Conservation (phyloP, 1,284 basidiomycete species). For the Schizophyllum amplum region DNA sequence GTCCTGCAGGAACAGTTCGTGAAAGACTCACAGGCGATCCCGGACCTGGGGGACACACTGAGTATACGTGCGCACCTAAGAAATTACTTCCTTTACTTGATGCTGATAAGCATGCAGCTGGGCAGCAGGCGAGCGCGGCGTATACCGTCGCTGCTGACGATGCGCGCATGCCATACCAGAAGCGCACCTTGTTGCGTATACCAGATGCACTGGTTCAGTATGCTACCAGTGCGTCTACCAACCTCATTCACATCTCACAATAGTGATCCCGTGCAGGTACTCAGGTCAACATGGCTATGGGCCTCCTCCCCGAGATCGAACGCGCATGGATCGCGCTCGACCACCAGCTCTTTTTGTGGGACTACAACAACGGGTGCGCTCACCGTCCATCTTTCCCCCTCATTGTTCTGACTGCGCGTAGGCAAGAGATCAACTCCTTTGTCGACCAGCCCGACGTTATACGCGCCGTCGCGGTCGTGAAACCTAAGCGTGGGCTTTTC, state of each 20-base stretch:
- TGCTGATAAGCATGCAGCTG: constrained; percentile 31
- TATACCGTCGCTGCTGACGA: constrained; percentile 77
- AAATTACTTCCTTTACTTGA: constrained; percentile 4
- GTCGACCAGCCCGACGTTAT: constrained; percentile 91
- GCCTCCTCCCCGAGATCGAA: constrained; percentile 89
- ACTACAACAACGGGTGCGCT: constrained; percentile 84
- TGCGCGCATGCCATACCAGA: constrained; percentile 74
- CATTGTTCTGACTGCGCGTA: constrained; percentile 22
- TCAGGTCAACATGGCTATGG: constrained; percentile 69
- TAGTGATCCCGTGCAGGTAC: constrained; percentile 32
- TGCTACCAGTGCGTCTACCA: constrained; percentile 54
- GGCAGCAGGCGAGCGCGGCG: constrained; percentile 56
- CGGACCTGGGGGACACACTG: constrained; percentile 62
- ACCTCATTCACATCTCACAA: constrained; percentile 7
- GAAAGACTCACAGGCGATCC: constrained; percentile 65
- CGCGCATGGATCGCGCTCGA: constrained; percentile 95
- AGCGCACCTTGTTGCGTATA: constrained; percentile 67
- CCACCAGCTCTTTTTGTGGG: constrained; percentile 94
- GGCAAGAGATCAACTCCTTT: constrained; percentile 82
- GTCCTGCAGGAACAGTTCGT: constrained; percentile 58
- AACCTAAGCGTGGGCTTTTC: constrained; percentile 77
- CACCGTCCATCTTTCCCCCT: constrained; percentile 1
- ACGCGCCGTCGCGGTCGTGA: constrained; percentile 77
- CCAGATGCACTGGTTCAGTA: constrained; percentile 80
- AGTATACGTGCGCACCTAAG: constrained; percentile 37